Conservation (phyloP, 75 land plant genomes). For the Pinus albicaulis region DNA sequence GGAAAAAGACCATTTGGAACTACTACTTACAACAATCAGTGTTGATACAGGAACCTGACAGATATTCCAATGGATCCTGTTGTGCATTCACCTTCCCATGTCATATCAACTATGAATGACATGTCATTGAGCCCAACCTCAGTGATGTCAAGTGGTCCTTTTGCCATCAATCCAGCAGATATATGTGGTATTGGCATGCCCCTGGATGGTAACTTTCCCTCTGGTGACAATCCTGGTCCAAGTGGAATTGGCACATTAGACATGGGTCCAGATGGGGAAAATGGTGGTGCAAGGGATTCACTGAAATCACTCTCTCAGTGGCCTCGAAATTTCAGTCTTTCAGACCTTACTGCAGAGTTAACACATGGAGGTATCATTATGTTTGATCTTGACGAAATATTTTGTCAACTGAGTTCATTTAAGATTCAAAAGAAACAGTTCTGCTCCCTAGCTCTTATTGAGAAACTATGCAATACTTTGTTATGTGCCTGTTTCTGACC, state of each 20-base stretch:
- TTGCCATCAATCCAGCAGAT: too few relatives aligned
- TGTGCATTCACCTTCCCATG: too few relatives aligned
- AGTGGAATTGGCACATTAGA: constrained; percentile 56
- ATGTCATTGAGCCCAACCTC: too few relatives aligned
- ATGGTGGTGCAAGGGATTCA: constrained; percentile 61
- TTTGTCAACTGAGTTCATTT: background rate
- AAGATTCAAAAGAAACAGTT: constrained; percentile 8
- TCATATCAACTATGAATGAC: too few relatives aligned
- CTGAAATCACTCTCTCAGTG: constrained; percentile 41
- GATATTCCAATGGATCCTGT: too few relatives aligned
- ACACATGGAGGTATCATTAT: constrained; percentile 31
- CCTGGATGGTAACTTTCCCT: constrained; percentile 61
- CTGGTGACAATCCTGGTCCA: constrained; percentile 48
- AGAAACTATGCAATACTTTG: background rate
- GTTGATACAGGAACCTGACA: too few relatives aligned
- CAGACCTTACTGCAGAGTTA: constrained; percentile 43
- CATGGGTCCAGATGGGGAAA: constrained; percentile 58
- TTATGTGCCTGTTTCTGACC: constrained; percentile 1
- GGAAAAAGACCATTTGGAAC: too few relatives aligned
- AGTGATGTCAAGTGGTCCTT: too few relatives aligned
- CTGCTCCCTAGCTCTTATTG: background rate
- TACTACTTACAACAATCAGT: too few relatives aligned
- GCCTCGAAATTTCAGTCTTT: constrained; percentile 47
- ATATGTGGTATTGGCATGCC: constrained; percentile 77
- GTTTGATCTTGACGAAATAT: background rate